Evolutionary conservation across 2,329 filamentous ascomycete species (phyloP).

Genomic region (Orbilia oligospora): DNA sequence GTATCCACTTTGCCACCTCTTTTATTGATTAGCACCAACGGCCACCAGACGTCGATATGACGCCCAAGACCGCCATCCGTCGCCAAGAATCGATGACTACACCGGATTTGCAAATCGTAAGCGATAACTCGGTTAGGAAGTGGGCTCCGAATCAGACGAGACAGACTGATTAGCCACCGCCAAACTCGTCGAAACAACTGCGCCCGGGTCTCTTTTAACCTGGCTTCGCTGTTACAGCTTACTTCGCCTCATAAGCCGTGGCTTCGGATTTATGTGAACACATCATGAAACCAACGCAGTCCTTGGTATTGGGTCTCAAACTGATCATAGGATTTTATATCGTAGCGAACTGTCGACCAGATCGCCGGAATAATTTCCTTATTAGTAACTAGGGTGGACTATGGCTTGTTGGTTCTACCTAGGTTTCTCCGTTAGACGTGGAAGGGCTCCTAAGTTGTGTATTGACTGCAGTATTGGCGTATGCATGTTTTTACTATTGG

Average conservation of each 20-base stretch:
- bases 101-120: conserved; percentile 37
- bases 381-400: neutral
- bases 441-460: neutral
- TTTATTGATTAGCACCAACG: conserved; percentile 15
- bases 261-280: neutral
- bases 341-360: neutral
- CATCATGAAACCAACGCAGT: conserved; percentile 22
- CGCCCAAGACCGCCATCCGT: conserved; percentile 26
- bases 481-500: neutral
- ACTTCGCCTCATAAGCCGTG: conserved; percentile 15
- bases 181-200: conserved; percentile 28
- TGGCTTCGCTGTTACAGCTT: conserved; percentile 20
- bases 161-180: conserved; percentile 23
- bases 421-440: neutral
- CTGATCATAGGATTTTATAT: conserved; percentile 31
- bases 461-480: neutral
- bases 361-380: conserved; percentile 27
- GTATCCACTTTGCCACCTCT: conserved; percentile 15
- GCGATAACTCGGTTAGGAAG: conserved; percentile 38
- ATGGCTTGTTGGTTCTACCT: neutral
- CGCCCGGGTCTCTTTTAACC: conserved; percentile 19
- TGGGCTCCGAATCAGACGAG: conserved; percentile 29
- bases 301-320: conserved; percentile 16
- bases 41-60: conserved; percentile 1
- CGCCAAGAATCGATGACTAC: conserved; percentile 21